Conservation (phyloP, 306 rosid species). For the Dryas alaskensis region DNA sequence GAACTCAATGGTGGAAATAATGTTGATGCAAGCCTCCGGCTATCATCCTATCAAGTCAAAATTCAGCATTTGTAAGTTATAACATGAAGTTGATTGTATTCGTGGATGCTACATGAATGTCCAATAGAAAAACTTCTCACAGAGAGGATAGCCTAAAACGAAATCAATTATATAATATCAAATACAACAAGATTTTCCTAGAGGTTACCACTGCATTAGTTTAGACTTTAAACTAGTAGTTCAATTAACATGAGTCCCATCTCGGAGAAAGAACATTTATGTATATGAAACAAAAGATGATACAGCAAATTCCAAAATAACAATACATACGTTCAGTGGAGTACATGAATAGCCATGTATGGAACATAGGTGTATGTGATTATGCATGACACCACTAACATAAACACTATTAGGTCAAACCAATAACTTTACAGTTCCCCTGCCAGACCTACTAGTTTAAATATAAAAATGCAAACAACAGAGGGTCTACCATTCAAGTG, state of each 20-base stretch:
- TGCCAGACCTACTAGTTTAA: background rate
- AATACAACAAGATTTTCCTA: background rate
- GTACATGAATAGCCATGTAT: background rate
- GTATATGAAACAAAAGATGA: background rate
- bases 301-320: background rate
- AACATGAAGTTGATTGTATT: conserved; percentile 3
- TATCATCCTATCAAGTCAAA: conserved; percentile 64
- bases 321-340: background rate
- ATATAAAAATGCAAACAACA: too few species aligned
- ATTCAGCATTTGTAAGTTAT: conserved; percentile 17
- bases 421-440: background rate
- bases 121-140: background rate
- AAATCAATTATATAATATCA: background rate
- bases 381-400: background rate
- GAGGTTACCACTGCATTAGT: background rate
- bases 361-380: background rate
- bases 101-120: background rate
- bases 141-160: background rate
- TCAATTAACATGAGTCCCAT: background rate
- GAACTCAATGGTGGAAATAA: conserved; percentile 74
- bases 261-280: background rate
- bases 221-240: background rate
- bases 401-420: background rate
- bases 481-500: background rate
- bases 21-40: conserved; percentile 73